phyloP scores from a whole-genome alignment of 805 yeast genomes.

The Maudiozyma saulgeensis region DNA sequence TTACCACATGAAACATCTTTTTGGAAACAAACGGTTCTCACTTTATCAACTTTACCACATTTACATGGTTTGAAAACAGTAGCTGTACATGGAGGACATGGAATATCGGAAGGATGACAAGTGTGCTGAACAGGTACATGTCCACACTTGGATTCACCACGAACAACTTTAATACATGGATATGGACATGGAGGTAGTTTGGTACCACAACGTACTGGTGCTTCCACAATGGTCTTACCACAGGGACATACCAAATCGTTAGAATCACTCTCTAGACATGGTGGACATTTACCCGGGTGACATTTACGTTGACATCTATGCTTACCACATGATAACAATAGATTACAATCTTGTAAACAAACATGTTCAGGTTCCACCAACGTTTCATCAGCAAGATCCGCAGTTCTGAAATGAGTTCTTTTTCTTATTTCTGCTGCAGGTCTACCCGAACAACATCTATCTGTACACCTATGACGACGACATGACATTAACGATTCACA shows the following conservation, averaged over 20 bases:
- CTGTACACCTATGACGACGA: slow-evolving; percentile 66
- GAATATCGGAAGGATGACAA: slow-evolving; percentile 58
- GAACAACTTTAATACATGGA: slow-evolving; percentile 47
- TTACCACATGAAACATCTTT: slow-evolving; percentile 59
- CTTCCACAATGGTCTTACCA: slow-evolving; percentile 65
- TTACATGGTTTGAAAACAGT: slow-evolving; percentile 47
- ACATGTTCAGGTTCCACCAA: slow-evolving; percentile 68
- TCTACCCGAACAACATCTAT: slow-evolving; percentile 62
- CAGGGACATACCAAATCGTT: slow-evolving; percentile 75
- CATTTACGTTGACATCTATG: slow-evolving; percentile 65
- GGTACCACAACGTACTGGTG: slow-evolving; percentile 83
- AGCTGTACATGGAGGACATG: slow-evolving; percentile 72
- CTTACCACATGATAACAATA: slow-evolving; percentile 51
- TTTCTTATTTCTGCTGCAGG: slow-evolving; percentile 44
- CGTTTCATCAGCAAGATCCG: slow-evolving; percentile 37
- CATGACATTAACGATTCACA: slow-evolving; percentile 73
- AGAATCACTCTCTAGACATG: slow-evolving; percentile 71
- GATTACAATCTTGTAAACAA: slow-evolving; percentile 59
- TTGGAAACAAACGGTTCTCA: slow-evolving; percentile 63
- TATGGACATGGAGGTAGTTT: slow-evolving; percentile 52
- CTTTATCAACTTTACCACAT: slow-evolving; percentile 44
- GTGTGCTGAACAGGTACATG: slow-evolving; percentile 60
- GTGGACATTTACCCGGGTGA: slow-evolving; percentile 71
- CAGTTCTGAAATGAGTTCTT: slow-evolving; percentile 31
- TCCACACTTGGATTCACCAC: slow-evolving; percentile 45